A percentile compares a stretch with the other conserved stretches of the same genome.
These are phyloP conservation scores for Microstegium vimineum DNA, from an alignment of 176 grass and related monocot species.

Conservation along the genomic window DNA sequence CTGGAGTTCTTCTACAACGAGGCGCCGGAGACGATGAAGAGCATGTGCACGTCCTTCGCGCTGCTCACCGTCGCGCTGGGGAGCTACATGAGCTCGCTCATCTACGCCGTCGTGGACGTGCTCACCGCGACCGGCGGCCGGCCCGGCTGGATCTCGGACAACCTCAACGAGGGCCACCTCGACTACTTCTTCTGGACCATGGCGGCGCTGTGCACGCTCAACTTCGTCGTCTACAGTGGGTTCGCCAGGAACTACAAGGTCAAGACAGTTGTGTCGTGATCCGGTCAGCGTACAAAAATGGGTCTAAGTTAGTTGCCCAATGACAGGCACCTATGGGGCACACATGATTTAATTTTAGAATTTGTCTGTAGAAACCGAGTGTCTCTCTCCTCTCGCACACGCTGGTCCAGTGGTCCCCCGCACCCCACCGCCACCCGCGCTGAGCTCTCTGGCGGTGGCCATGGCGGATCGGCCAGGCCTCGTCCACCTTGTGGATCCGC, in stretches of 20 bases:
- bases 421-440: too few relatives aligned
- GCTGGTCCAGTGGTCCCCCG: too few relatives aligned
- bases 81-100: slow-evolving; percentile 74
- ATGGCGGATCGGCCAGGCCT: too few relatives aligned
- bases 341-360: too few relatives aligned
- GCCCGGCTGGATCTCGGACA: slow-evolving; percentile 63
- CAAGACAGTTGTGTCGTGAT: slow-evolving; percentile 25
- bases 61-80: slow-evolving; percentile 69
- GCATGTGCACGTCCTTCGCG: slow-evolving; percentile 71
- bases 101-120: slow-evolving; percentile 47
- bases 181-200: slow-evolving; percentile 80
- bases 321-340: too few relatives aligned
- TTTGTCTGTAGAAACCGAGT: too few relatives aligned
- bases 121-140: slow-evolving; percentile 29
- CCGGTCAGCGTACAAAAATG: background rate
- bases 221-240: slow-evolving; percentile 52
- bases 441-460: too few relatives aligned
- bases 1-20: slow-evolving; percentile 85
- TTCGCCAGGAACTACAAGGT: slow-evolving; percentile 67
- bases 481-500: too few relatives aligned
- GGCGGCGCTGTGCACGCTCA: slow-evolving; percentile 57
- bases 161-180: slow-evolving; percentile 74
- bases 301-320: background rate
- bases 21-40: slow-evolving; percentile 92
- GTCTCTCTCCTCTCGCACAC: too few relatives aligned